Conservation (phyloP, 2,329 filamentous ascomycete genomes). For the Paracamarosporium sp. region DNA sequence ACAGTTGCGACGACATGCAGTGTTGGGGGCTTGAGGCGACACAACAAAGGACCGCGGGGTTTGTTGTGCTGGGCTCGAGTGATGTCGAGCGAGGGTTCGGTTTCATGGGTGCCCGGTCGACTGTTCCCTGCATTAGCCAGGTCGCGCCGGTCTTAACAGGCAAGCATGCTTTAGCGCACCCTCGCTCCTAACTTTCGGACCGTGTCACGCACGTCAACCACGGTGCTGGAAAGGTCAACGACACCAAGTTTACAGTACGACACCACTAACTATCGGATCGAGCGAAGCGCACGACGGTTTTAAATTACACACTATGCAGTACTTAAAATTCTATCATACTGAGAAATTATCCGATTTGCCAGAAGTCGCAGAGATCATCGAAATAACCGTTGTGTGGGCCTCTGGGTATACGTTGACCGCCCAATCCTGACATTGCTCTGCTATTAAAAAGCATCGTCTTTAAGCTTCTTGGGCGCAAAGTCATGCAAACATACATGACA, state of each 20-base stretch:
- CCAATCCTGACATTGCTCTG: not conserved
- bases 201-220: not conserved
- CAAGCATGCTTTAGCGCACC: conserved; percentile 1
- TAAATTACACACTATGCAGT: not conserved
- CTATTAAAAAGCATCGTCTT: no score
- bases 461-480: no score
- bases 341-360: no score
- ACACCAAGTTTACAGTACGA: not conserved
- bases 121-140: conserved; percentile 10
- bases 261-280: not conserved
- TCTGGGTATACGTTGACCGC: not conserved
- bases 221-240: not conserved
- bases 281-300: no score
- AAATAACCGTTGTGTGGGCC: not conserved
- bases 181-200: not conserved
- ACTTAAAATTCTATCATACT: not conserved
- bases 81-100: conserved; percentile 18
- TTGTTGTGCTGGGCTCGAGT: conserved; percentile 34
- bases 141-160: not conserved
- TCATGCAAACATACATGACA: not conserved
- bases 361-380: not conserved
- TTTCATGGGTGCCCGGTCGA: conserved; percentile 14
- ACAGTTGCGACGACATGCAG: conserved; percentile 38
- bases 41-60: conserved; percentile 17
- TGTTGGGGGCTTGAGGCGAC: conserved; percentile 1